Evolutionary conservation across 768 basidiomycete species (phyloP), one percentile per base, ranked within the genome.

Genomic region (Trametes elegans): DNA sequence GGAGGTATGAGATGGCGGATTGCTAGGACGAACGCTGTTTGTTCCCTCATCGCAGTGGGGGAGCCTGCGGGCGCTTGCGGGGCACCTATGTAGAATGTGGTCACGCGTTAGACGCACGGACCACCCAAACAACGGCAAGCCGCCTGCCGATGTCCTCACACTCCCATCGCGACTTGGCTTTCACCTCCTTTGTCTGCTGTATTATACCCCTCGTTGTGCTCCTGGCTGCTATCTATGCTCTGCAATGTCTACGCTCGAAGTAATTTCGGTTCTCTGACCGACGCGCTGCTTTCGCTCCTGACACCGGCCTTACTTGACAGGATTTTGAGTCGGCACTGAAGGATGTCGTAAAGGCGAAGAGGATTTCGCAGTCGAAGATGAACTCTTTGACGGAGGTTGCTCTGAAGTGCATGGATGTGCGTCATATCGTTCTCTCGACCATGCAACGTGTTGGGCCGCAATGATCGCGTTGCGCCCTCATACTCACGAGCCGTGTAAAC

Each of bases 311-410:
- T 3, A 23, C 23, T n/a, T 28, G n/a, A 32, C 67, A 97, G 93
- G 81, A 83, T 52, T 96, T 97, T 64, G 90, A 95, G 71, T 69
- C 78, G 26, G 75, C 85, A 36, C 73, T 98, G 57, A 90, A 90
- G 70, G 85, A 93, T 64, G 81, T 93, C 36, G 88, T 97, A 41
- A 76, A 79, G 50, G 85, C 85, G 55, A 93, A 92, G 70, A 83
- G 91, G 54, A 73, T 98, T 52, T 96, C 93, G 14, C 86, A 84
- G 27, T 89, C 93, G 18, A 92, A 90, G 76, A 89, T 99, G 79
- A 77, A 74, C 43, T 80, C 72, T 63, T 68, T 98, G 62, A 90
- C 86, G 2, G 85, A 89, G 54, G 76, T 88, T 47, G 86, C 92
- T 2, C 71, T 93, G 74, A 85, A 83, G 68, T 81, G 80, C 40